A percentile compares a stretch with the other conserved stretches of the same genome.
Conservation (phyloP, 75 land plant genomes). For the Picea glauca region DNA sequence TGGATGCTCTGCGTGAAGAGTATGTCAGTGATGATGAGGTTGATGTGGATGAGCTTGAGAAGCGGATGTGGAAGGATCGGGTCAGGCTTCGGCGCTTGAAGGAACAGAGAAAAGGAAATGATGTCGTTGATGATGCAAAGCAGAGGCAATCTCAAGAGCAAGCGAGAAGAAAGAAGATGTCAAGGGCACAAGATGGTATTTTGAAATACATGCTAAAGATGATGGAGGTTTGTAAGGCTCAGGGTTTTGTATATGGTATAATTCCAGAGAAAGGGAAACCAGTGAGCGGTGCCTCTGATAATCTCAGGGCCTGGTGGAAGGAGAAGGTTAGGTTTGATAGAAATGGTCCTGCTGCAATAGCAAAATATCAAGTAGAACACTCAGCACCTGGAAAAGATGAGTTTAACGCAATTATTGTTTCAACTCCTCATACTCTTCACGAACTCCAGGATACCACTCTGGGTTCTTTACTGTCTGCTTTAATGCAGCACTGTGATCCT, state of each 20-base stretch:
- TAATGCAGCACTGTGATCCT: slow-evolving; percentile 94
- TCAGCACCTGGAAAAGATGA: slow-evolving; percentile 31
- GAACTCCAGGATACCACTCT: slow-evolving; percentile 90
- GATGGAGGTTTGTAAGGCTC: slow-evolving; percentile 92
- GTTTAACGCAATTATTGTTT: slow-evolving; percentile 15
- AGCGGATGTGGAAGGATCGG: slow-evolving; percentile 35
- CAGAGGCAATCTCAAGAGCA: slow-evolving; percentile 70
- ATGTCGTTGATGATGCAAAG: slow-evolving; percentile 22
- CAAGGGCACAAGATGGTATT: slow-evolving; percentile 67
- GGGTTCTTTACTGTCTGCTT: slow-evolving; percentile 85
- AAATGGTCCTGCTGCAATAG: slow-evolving; percentile 86
- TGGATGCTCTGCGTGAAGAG: slow-evolving; percentile 22
- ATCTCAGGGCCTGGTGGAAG: slow-evolving; percentile 95
- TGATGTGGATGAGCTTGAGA: slow-evolving; percentile 41
- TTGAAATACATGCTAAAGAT: slow-evolving; percentile 77
- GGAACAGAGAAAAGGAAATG: slow-evolving; percentile 33
- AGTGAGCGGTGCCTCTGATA: slow-evolving; percentile 87
- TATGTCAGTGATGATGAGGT: slow-evolving; percentile 34
- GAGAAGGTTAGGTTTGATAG: slow-evolving; percentile 85
- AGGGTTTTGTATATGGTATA: slow-evolving; percentile 90
- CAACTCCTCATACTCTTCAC: slow-evolving; percentile 66
- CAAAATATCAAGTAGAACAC: slow-evolving; percentile 70
- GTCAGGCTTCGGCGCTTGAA: slow-evolving; percentile 33
- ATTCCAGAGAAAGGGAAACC: slow-evolving; percentile 93
- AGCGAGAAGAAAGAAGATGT: slow-evolving; percentile 72